Evolutionary conservation across 768 basidiomycete species (phyloP).

Genomic region (Cystobasidium ongulense): DNA sequence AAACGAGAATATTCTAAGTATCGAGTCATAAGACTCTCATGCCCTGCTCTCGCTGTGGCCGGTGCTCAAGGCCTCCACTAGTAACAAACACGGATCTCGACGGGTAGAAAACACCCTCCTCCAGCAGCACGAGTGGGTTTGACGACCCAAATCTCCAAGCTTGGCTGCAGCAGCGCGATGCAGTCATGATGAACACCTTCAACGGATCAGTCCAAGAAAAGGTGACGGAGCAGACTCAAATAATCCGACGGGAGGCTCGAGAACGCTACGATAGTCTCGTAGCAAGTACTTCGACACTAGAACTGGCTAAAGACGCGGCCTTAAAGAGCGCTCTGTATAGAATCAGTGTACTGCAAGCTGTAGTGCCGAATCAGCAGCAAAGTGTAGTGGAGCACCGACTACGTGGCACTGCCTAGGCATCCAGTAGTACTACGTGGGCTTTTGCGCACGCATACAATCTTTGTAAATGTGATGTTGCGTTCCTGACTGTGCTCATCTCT

Average conservation of each 20-base stretch:
- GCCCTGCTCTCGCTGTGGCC: no score
- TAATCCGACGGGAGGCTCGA: background rate
- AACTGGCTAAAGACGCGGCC: background rate
- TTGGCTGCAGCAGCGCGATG: background rate
- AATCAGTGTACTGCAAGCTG: background rate
- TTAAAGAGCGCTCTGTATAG: background rate
- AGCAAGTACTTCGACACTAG: background rate
- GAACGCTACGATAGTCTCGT: background rate
- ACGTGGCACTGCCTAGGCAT: background rate
- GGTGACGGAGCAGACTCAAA: background rate
- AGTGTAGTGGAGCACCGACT: background rate
- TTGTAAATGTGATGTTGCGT: background rate
- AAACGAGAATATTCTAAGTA: no score
- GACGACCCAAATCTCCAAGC: background rate
- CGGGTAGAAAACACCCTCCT: no score
- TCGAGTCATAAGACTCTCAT: no score
- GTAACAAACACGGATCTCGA: no score
- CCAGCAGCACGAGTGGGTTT: background rate
- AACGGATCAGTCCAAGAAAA: background rate
- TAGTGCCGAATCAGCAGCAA: background rate
- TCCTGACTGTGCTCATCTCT: background rate
- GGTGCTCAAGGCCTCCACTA: no score
- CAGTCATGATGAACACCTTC: background rate
- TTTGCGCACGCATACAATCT: no score
- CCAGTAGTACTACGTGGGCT: background rate